A percentile compares a stretch with the other conserved stretches of the same genome.
Evolutionary conservation across 2,329 filamentous ascomycete species (phyloP).

Genomic region (Neonectria neomacrospora): DNA sequence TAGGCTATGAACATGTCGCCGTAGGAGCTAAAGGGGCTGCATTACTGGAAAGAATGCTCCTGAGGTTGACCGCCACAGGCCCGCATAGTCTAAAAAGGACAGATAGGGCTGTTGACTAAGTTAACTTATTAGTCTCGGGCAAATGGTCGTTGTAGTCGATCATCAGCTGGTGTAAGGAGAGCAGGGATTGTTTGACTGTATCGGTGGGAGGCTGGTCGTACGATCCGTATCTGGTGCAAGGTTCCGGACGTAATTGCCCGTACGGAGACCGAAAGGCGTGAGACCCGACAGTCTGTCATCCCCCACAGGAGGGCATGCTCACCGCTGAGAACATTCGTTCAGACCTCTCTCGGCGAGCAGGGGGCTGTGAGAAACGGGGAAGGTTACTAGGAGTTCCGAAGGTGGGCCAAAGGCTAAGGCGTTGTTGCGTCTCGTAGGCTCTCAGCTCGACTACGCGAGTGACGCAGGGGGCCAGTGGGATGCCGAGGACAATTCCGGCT

Average conservation of each 20-base stretch:
- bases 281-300: slow-evolving; percentile 28
- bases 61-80: background rate
- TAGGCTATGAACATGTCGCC: background rate
- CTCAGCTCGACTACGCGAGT: slow-evolving; percentile 7
- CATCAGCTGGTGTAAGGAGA: slow-evolving; percentile 3
- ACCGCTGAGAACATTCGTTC: slow-evolving; percentile 16
- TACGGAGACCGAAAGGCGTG: slow-evolving; percentile 1
- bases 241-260: slow-evolving; percentile 6
- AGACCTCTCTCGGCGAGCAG: slow-evolving; percentile 16
- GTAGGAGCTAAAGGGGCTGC: background rate
- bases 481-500: slow-evolving; percentile 1
- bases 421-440: background rate
- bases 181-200: slow-evolving; percentile 19
- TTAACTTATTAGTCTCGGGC: background rate
- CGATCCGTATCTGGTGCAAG: slow-evolving; percentile 18
- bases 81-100: background rate
- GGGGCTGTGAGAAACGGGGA: slow-evolving; percentile 21
- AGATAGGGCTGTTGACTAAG: background rate
- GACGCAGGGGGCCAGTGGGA: slow-evolving; percentile 8
- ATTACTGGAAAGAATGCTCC: background rate
- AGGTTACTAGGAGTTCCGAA: slow-evolving; percentile 14
- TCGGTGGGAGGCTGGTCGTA: slow-evolving; percentile 21
- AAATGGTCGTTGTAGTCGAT: slow-evolving; percentile 11
- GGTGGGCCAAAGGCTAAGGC: slow-evolving; percentile 17
- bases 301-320: slow-evolving; percentile 18